Evolutionary conservation across 352 stramenopile genomes (phyloP).

Genomic region (Phytopythium delawarense): DNA sequence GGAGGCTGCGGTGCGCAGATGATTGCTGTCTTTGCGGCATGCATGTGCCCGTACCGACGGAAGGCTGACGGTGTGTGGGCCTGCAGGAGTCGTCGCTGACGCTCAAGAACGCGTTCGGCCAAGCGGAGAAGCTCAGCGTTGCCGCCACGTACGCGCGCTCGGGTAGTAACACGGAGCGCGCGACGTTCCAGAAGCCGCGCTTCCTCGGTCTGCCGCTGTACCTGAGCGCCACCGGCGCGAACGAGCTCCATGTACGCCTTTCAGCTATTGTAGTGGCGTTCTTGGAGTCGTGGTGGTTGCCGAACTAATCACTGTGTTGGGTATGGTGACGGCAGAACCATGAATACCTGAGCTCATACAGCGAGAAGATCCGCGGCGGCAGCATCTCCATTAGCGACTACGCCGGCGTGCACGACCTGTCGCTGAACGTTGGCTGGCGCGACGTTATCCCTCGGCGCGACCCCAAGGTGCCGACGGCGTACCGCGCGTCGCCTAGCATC

Average conservation of each 20-base stretch:
- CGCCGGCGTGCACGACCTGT: constrained; percentile 79
- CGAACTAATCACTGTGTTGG: not conserved
- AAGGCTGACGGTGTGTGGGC: not conserved
- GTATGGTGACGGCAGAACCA: constrained; percentile 42
- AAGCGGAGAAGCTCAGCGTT: constrained; percentile 82
- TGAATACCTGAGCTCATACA: constrained; percentile 87
- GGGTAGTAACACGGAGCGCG: constrained; percentile 80
- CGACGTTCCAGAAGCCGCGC: constrained; percentile 82
- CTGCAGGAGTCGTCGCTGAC: constrained; percentile 76
- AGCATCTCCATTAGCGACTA: constrained; percentile 87
- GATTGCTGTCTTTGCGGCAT: not conserved
- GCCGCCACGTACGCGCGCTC: constrained; percentile 79
- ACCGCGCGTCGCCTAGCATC: constrained; percentile 87
- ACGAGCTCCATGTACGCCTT: constrained; percentile 65
- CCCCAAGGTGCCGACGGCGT: constrained; percentile 82
- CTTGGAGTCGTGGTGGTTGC: not conserved
- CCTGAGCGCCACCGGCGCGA: constrained; percentile 66
- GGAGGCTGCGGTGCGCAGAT: constrained; percentile 56
- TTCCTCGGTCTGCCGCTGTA: constrained; percentile 82
- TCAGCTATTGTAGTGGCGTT: constrained; percentile 5
- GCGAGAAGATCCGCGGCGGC: constrained; percentile 79
- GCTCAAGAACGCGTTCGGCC: constrained; percentile 77
- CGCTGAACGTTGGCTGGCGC: constrained; percentile 81
- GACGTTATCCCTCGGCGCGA: constrained; percentile 85
- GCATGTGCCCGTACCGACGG: not conserved